phyloP scores from a whole-genome alignment of 2,329 filamentous ascomycete genomes.

The Penicillium brasilianum region DNA sequence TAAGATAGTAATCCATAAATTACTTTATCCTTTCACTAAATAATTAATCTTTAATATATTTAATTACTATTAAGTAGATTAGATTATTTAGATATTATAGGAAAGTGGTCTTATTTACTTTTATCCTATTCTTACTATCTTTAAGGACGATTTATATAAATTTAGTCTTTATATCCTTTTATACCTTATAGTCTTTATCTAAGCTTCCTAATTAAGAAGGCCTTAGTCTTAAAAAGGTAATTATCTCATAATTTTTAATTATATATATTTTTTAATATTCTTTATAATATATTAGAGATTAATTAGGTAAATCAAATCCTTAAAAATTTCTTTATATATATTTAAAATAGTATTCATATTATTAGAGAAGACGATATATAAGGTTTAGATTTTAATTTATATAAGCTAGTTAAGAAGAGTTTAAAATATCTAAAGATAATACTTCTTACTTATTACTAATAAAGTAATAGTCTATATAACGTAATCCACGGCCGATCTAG shows the following conservation, averaged over 20 bases:
- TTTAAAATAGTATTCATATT: not conserved
- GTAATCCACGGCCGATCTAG: too few species aligned
- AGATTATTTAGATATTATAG: not conserved
- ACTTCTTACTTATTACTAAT: not conserved
- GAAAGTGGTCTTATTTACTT: not conserved
- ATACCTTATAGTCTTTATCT: not conserved
- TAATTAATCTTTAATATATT: not conserved
- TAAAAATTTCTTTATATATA: not conserved
- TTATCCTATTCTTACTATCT: not conserved
- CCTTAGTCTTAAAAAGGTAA: not conserved
- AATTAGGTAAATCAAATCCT: not conserved
- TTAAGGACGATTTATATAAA: not conserved
- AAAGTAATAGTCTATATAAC: not conserved
- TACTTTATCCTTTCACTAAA: not conserved
- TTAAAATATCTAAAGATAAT: not conserved
- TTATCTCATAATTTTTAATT: not conserved
- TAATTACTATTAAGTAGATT: too few species aligned
- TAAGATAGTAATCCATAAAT: not conserved
- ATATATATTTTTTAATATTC: not conserved
- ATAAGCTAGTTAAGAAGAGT: too few species aligned
- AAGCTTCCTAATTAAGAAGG: not conserved
- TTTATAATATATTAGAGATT: constrained; percentile 1
- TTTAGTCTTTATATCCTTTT: not conserved
- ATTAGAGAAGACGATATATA: not conserved
- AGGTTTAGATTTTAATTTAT: too few species aligned